These are phyloP conservation scores for Pythium vanterpoolii DNA, from an alignment of 352 stramenopile genomes.

Conservation along the genomic window DNA sequence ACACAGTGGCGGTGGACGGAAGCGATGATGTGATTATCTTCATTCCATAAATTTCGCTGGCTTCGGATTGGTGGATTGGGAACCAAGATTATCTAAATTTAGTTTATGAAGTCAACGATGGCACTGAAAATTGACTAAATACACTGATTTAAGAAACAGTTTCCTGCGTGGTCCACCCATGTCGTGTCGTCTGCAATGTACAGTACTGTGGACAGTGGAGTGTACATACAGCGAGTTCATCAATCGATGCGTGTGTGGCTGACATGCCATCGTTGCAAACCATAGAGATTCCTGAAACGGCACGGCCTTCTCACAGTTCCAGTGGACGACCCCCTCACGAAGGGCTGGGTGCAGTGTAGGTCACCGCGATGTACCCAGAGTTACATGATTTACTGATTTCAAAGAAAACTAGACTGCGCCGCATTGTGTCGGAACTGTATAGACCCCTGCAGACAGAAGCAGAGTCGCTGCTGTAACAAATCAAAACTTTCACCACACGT, in stretches of 20 bases:
- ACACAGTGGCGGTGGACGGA: not conserved
- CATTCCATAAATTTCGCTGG: not conserved
- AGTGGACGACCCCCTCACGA: no score
- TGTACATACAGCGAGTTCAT: not conserved
- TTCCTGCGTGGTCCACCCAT: not conserved
- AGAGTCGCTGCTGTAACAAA: no score
- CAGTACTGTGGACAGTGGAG: no score
- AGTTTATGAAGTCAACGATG: not conserved
- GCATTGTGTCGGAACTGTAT: no score
- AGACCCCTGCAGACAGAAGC: no score
- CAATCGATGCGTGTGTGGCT: not conserved
- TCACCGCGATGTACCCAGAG: no score
- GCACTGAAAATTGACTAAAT: not conserved
- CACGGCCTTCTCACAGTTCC: no score
- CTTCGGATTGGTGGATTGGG: no score
- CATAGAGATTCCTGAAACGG: not conserved
- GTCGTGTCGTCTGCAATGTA: not conserved
- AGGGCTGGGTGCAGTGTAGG: no score
- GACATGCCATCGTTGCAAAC: not conserved
- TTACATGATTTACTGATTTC: no score
- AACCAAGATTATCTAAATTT: not conserved
- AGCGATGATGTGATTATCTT: not conserved
- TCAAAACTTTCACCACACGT: no score
- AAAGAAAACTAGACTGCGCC: no score
- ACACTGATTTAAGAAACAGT: not conserved